Percentiles rank a stretch among this genome's conserved stretches.
Evolutionary conservation across 306 rosid genomes (phyloP).

Genomic region (Adenanthera pavonina): DNA sequence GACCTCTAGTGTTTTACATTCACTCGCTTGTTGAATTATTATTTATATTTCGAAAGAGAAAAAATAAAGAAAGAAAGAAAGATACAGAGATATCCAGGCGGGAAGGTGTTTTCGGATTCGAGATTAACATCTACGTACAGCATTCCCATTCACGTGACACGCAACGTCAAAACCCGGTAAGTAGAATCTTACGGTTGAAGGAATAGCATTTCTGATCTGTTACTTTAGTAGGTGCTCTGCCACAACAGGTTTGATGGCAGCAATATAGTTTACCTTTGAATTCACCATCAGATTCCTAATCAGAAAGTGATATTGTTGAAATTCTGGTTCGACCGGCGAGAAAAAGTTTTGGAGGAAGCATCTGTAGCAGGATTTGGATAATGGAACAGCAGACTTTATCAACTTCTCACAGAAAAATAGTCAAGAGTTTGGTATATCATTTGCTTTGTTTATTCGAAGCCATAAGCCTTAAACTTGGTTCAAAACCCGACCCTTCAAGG

Average conservation of each 20-base stretch:
- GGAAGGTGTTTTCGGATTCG: background rate
- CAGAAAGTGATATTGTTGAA: conserved; percentile 49
- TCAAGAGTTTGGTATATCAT: conserved; percentile 42
- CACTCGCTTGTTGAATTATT: conserved; percentile 11
- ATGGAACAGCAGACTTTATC: conserved; percentile 27
- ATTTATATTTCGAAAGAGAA: background rate
- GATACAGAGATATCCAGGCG: background rate
- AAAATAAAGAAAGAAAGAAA: background rate
- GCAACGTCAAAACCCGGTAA: conserved; percentile 24
- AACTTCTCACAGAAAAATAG: conserved; percentile 27
- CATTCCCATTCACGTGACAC: conserved; percentile 36
- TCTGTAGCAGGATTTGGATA: conserved; percentile 25
- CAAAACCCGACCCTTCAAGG: background rate
- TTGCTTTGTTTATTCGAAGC: conserved; percentile 3
- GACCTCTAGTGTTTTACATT: conserved; percentile 4
- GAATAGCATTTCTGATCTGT: conserved; percentile 36
- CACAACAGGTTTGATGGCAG: conserved; percentile 39
- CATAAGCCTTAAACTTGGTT: background rate
- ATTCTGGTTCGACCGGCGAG: conserved; percentile 44
- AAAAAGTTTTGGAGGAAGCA: conserved; percentile 34
- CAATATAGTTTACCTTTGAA: conserved; percentile 36
- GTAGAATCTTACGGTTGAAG: conserved; percentile 39
- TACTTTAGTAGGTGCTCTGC: conserved; percentile 43
- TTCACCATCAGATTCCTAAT: conserved; percentile 39
- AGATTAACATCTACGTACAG: conserved; percentile 10